phyloP scores from a whole-genome alignment of 2,329 filamentous ascomycete species.

The Ophiostoma angusticollis region DNA sequence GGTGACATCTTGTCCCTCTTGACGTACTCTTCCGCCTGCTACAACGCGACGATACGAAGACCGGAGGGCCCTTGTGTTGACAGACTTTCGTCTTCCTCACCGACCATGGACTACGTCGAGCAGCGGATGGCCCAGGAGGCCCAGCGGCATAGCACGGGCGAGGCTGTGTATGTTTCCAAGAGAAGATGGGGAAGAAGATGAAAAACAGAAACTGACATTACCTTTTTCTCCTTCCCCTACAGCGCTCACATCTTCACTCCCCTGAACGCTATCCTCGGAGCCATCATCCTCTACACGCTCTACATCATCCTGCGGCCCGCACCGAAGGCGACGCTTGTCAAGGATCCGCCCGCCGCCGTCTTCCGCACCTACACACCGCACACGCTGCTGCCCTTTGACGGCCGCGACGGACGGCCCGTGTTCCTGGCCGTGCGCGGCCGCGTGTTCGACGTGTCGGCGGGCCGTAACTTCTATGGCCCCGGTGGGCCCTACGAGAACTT shows the following conservation, averaged over 20 bases:
- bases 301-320: conserved; percentile 42
- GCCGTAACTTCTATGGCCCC: conserved; percentile 90
- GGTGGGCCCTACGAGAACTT: conserved; percentile 95
- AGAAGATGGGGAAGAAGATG: neutral
- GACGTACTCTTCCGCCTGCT: no score
- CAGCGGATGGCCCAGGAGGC: conserved; percentile 42
- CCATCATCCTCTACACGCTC: conserved; percentile 42
- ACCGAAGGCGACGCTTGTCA: conserved; percentile 33
- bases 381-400: conserved; percentile 78
- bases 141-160: conserved; percentile 23
- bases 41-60: no score
- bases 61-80: no score
- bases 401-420: conserved; percentile 58
- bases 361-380: conserved; percentile 61
- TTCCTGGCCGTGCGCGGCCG: conserved; percentile 84
- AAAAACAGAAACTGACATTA: neutral
- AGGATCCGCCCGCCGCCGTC: conserved; percentile 43
- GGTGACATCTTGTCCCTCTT: no score
- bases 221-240: neutral
- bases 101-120: conserved; percentile 43
- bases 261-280: conserved; percentile 48
- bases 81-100: neutral
- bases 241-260: conserved; percentile 42
- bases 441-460: conserved; percentile 79
- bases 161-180: conserved; percentile 5